Evolutionary conservation across 1,139 yeast genomes (phyloP).

Genomic region (Debaryomyces sp.): DNA sequence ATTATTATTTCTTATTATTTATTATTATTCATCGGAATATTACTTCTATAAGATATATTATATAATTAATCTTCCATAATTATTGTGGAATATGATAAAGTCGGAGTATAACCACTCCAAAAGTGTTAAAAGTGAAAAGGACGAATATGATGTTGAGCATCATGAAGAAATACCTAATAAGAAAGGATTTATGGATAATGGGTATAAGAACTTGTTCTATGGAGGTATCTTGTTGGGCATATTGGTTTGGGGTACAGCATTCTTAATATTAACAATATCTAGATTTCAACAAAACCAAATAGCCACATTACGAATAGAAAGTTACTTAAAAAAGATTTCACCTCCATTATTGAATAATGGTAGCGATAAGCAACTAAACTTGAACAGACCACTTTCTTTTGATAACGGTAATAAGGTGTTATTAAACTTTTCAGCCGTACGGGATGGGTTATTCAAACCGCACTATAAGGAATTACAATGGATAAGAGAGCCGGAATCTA

Average conservation of each 20-base stretch:
- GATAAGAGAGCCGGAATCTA: constrained; percentile 55
- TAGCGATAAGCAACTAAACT: constrained; percentile 4
- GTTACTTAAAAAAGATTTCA: constrained; percentile 10
- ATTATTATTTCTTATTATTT: not conserved
- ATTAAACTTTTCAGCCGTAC: constrained; percentile 33
- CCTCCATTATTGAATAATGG: constrained; percentile 11
- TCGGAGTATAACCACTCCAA: not conserved
- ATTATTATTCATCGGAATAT: not conserved
- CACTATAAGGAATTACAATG: constrained; percentile 60
- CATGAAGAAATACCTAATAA: not conserved
- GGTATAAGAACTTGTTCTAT: constrained; percentile 17
- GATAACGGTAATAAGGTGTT: constrained; percentile 27
- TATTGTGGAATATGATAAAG: not conserved
- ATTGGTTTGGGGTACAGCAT: constrained; percentile 43
- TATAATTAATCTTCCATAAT: not conserved
- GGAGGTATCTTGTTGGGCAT: constrained; percentile 29
- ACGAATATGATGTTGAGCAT: constrained; percentile 1
- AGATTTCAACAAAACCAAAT: constrained; percentile 17
- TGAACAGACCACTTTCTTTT: not conserved
- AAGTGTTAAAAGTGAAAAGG: constrained; percentile 2
- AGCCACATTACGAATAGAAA: constrained; percentile 8
- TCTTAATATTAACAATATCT: constrained; percentile 32
- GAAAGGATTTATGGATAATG: not conserved
- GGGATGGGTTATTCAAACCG: constrained; percentile 57
- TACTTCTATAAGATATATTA: not conserved